Percentiles rank a stretch among this genome's conserved stretches.
Evolutionary conservation across 1,284 basidiomycete genomes (phyloP).

Genomic region (Sparassis latifolia): DNA sequence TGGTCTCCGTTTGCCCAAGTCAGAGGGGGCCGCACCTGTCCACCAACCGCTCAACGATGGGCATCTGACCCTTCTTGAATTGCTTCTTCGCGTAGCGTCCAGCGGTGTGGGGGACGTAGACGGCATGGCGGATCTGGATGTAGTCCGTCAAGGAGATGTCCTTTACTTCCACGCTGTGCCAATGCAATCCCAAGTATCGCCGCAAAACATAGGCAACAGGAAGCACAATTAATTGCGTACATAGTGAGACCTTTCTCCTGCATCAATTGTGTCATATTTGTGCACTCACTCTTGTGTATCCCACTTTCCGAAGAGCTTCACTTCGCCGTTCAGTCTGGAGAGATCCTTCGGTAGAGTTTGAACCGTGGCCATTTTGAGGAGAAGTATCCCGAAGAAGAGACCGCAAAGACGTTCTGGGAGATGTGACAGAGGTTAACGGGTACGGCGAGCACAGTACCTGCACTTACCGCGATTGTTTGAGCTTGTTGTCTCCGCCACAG

Average conservation of each 20-base stretch:
- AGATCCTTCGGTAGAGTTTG: slow-evolving; percentile 81
- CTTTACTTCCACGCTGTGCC: slow-evolving; percentile 89
- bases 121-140: slow-evolving; percentile 98
- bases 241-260: neutral
- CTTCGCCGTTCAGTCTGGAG: slow-evolving; percentile 77
- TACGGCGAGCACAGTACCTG: slow-evolving; percentile 15
- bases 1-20: neutral
- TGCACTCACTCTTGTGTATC: slow-evolving; percentile 87
- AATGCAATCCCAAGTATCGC: slow-evolving; percentile 20
- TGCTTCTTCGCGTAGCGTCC: slow-evolving; percentile 99
- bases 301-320: slow-evolving; percentile 98
- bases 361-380: slow-evolving; percentile 45
- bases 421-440: slow-evolving; percentile 10
- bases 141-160: slow-evolving; percentile 99
- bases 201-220: slow-evolving; percentile 17
- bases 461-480: slow-evolving; percentile 35
- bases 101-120: slow-evolving; percentile 97
- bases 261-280: neutral
- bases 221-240: too few relatives aligned
- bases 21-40: slow-evolving; percentile 69
- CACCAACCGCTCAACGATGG: slow-evolving; percentile 98
- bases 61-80: slow-evolving; percentile 99
- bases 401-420: slow-evolving; percentile 18
- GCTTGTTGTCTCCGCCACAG: slow-evolving; percentile 34
- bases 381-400: slow-evolving; percentile 10